Base-by-base conservation (phyloP, 371 early-diverging fungal genomes). In the Capillidium rhysosporum region DNA sequence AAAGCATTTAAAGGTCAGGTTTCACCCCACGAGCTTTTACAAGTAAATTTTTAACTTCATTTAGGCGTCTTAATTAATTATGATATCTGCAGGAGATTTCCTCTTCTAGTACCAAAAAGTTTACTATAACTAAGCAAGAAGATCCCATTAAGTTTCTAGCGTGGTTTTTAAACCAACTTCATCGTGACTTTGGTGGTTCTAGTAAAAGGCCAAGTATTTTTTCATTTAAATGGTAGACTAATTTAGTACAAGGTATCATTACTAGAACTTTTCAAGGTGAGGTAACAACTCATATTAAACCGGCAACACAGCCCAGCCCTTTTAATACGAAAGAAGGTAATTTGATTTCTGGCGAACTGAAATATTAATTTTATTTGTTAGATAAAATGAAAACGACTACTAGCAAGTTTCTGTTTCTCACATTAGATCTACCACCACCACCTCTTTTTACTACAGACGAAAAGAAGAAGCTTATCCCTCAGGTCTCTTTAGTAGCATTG, bases 1-100 rank as follows among this genome's bases (percentile, higher is more conserved):
- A 67, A 73, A 9, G 89, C 91, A 2, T 94, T 94, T 63, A 94
- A 93, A 56, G 87, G 87, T 0, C 95, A 94, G 70, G 89, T 95
- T 43, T 87, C 89, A 63, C 96, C 96, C 3, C 96, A 98, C 63
- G 96, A 98, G 59, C 62, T 95, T 0, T 65, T 94, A 1, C 93
- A 93, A 68, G 80, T 75, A 61, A 45, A 7, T 34, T 52, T 14
- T 21, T 12, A 25, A 7, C 21, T 31, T 14, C 16, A 34, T 31
- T 12, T 7, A 34, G 12, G 34, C 4, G 34, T 12, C 12, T 54
- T 29, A 20, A 1, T 20, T 28, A 24, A 20, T 2, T 47, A 20
- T 25, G 1, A 14, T 14, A 34, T 28, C 24, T 23, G 0, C 62
- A 73, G 78, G 94, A 92, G 69, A 80, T 94, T 9, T 76, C 82